These are phyloP conservation scores for Pythium graminicola DNA, from an alignment of 352 stramenopile genomes.

Conservation along the genomic window DNA sequence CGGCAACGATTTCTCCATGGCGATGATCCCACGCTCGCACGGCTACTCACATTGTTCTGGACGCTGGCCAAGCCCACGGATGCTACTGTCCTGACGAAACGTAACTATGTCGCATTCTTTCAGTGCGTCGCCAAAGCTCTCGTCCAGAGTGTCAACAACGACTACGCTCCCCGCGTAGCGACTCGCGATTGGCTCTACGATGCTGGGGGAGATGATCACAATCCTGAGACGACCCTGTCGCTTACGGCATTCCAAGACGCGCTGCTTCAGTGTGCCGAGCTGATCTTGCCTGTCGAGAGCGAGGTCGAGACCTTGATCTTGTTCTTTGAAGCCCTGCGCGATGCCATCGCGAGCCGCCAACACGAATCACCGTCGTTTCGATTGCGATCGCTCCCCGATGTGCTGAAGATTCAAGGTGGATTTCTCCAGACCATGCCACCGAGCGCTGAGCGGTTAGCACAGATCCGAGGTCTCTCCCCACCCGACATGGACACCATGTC, in stretches of 20 bases:
- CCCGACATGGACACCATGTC: constrained; percentile 55
- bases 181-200: constrained; percentile 72
- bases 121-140: constrained; percentile 51
- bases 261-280: constrained; percentile 51
- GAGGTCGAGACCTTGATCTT: constrained; percentile 38
- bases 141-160: constrained; percentile 37
- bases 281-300: constrained; percentile 59
- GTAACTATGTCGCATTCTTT: constrained; percentile 54
- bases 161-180: constrained; percentile 32
- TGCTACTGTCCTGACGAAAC: constrained; percentile 2
- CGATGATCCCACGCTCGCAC: constrained; percentile 17
- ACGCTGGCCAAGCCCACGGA: constrained; percentile 44
- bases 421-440: constrained; percentile 55
- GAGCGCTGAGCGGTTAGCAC: constrained; percentile 36
- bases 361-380: neutral
- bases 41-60: constrained; percentile 45
- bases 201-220: constrained; percentile 13
- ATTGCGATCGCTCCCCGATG: constrained; percentile 33
- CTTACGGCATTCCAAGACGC: constrained; percentile 50
- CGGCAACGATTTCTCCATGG: constrained; percentile 30
- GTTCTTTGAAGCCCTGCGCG: constrained; percentile 52
- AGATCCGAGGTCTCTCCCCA: constrained; percentile 36
- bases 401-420: constrained; percentile 44
- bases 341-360: constrained; percentile 26
- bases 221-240: constrained; percentile 21